Conservation (phyloP, 768 basidiomycete species). For the Chlorophyllum brunneum region DNA sequence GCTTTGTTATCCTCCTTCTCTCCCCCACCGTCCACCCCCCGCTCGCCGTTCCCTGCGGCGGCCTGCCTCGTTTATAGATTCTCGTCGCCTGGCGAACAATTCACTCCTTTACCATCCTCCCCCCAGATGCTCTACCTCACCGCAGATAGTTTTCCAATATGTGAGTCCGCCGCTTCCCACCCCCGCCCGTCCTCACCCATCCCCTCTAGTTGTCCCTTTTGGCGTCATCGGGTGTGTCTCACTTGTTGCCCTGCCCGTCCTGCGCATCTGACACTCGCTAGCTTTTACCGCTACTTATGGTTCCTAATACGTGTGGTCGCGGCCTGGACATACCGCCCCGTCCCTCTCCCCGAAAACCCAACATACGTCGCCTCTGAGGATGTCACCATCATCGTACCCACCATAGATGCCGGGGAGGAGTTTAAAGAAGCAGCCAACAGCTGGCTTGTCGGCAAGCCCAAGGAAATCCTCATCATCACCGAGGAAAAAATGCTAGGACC, state of each 20-base stretch:
- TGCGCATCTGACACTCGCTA: conserved; percentile 22
- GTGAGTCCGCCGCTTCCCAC: conserved; percentile 44
- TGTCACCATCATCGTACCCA: conserved; percentile 95
- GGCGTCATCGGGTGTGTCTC: conserved; percentile 72
- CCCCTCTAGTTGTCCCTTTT: conserved; percentile 73
- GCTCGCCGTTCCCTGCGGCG: conserved; percentile 12
- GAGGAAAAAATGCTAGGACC: conserved; percentile 91
- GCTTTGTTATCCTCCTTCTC: conserved; percentile 9
- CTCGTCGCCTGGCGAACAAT: conserved; percentile 34
- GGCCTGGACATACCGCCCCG: conserved; percentile 78
- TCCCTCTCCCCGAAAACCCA: conserved; percentile 85
- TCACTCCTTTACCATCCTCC: conserved; percentile 32
- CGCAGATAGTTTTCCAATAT: conserved; percentile 86
- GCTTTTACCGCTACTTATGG: conserved; percentile 94
- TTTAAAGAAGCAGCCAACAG: conserved; percentile 91
- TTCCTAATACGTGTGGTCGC: conserved; percentile 82
- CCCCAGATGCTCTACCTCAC: conserved; percentile 81
- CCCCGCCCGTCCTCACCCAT: conserved; percentile 3
- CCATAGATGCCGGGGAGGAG: conserved; percentile 94
- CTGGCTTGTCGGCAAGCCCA: conserved; percentile 91
- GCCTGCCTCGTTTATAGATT: conserved; percentile 13
- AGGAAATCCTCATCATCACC: conserved; percentile 66
- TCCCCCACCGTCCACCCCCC: conserved; percentile 4
- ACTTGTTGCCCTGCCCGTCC: background rate
- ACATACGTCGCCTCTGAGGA: conserved; percentile 89